These are phyloP conservation scores for Cetraspora pellucida DNA, from an alignment of 192 early-diverging fungal genomes.

Conservation along the genomic window DNA sequence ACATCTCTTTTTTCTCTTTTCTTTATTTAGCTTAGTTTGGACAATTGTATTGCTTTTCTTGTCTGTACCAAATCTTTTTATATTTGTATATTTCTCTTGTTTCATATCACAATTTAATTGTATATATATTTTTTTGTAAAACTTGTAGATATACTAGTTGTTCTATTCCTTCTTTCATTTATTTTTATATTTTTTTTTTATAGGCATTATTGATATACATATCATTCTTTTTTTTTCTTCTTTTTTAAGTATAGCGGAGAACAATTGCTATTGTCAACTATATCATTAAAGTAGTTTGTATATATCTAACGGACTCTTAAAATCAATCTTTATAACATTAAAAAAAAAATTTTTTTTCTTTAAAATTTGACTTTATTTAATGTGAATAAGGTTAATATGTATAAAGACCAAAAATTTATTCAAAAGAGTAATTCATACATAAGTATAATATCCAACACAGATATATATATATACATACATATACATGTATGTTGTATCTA, in stretches of 20 bases:
- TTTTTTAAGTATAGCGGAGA: neutral
- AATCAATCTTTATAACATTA: neutral
- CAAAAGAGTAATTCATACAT: no score
- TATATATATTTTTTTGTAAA: neutral
- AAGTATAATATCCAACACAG: no score
- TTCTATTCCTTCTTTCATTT: conserved; percentile 3
- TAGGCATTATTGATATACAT: neutral
- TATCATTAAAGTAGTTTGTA: neutral
- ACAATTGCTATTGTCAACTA: neutral
- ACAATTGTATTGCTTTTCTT: conserved; percentile 3
- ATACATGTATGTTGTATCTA: no score
- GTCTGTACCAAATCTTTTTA: neutral
- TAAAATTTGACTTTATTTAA: no score
- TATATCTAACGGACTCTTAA: neutral
- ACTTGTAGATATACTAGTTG: conserved; percentile 24
- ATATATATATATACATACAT: no score
- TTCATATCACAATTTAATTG: neutral
- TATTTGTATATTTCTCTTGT: conserved; percentile 25
- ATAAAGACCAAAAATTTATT: no score
- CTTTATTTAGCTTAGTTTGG: conserved; percentile 3
- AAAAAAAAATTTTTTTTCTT: no score
- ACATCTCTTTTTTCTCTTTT: neutral
- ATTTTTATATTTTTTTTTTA: neutral
- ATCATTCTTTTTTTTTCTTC: neutral
- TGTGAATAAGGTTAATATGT: no score